Evolutionary conservation across 192 early-diverging fungal genomes (phyloP).

Genomic region (Coemansia sp.): DNA sequence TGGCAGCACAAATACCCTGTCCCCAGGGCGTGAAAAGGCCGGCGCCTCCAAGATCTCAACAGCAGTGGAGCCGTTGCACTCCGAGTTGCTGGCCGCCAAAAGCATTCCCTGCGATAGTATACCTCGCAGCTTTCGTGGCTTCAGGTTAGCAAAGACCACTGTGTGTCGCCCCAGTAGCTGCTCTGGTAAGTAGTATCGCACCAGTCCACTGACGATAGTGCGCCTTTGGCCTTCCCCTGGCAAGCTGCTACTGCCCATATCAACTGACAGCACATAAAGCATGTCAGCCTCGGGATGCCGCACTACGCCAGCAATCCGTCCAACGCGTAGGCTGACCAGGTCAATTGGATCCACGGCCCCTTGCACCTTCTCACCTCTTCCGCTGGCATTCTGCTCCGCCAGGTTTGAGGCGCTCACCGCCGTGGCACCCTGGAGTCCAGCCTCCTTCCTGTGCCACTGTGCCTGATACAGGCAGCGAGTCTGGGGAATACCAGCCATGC

Average conservation of each 20-base stretch:
- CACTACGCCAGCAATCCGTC: slow-evolving; percentile 8
- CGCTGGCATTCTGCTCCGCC: background rate
- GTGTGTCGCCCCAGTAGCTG: slow-evolving; percentile 14
- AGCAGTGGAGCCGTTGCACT: background rate
- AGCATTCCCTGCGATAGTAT: slow-evolving; percentile 36
- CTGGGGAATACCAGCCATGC: background rate
- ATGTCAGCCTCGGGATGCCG: slow-evolving; percentile 21
- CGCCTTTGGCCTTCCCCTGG: background rate
- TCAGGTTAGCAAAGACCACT: slow-evolving; percentile 35
- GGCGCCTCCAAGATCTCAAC: slow-evolving; percentile 35
- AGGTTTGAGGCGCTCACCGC: background rate
- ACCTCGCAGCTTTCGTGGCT: slow-evolving; percentile 30
- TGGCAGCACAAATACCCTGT: background rate
- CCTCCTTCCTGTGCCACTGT: background rate
- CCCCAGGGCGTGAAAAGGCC: slow-evolving; percentile 8
- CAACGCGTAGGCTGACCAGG: slow-evolving; percentile 19
- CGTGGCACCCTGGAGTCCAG: background rate
- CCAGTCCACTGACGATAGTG: slow-evolving; percentile 33
- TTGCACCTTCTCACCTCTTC: background rate
- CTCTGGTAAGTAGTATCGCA: slow-evolving; percentile 18
- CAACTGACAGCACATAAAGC: slow-evolving; percentile 23
- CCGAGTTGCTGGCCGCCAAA: slow-evolving; percentile 14
- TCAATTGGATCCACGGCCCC: slow-evolving; percentile 10
- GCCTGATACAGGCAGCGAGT: background rate
- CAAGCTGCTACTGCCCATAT: slow-evolving; percentile 6